Evolutionary conservation across 257 asterid species (phyloP).

Genomic region (Gentiana macrophylla): DNA sequence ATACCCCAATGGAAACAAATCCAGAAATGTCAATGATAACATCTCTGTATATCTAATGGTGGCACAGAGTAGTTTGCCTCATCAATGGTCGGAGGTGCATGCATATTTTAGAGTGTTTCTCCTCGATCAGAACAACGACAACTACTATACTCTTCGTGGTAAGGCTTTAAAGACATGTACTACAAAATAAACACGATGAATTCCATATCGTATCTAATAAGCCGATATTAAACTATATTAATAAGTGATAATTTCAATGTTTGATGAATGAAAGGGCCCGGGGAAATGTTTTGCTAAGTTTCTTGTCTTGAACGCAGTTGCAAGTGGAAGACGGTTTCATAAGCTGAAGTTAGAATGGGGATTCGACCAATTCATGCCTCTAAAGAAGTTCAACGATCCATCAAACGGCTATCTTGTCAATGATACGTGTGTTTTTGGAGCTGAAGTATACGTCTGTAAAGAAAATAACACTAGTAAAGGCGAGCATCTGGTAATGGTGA

Average conservation of each 20-base stretch:
- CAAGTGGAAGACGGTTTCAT: slow-evolving; percentile 44
- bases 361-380: slow-evolving; percentile 46
- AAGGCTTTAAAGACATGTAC: not conserved
- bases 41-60: slow-evolving; percentile 44
- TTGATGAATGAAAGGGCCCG: too few species aligned
- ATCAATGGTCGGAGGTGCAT: slow-evolving; percentile 46
- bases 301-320: slow-evolving; percentile 17
- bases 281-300: too few species aligned
- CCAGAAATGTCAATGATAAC: slow-evolving; percentile 38
- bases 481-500: slow-evolving; percentile 45
- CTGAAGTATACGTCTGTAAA: slow-evolving; percentile 40
- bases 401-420: slow-evolving; percentile 44
- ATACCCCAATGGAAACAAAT: slow-evolving; percentile 58
- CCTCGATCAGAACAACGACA: slow-evolving; percentile 58
- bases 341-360: slow-evolving; percentile 46
- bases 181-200: too few species aligned
- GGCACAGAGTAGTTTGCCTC: slow-evolving; percentile 20
- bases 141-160: slow-evolving; percentile 45
- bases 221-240: too few species aligned
- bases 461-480: slow-evolving; percentile 33
- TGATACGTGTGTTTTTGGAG: slow-evolving; percentile 54
- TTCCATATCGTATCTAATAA: too few species aligned
- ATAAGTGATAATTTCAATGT: too few species aligned
- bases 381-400: slow-evolving; percentile 28
- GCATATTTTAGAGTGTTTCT: slow-evolving; percentile 40